A percentile compares a stretch with the other conserved stretches of the same genome.
These are phyloP conservation scores for Tetrastigma voinierianum DNA, from an alignment of 164 flowering plant species.

Conservation along the genomic window DNA sequence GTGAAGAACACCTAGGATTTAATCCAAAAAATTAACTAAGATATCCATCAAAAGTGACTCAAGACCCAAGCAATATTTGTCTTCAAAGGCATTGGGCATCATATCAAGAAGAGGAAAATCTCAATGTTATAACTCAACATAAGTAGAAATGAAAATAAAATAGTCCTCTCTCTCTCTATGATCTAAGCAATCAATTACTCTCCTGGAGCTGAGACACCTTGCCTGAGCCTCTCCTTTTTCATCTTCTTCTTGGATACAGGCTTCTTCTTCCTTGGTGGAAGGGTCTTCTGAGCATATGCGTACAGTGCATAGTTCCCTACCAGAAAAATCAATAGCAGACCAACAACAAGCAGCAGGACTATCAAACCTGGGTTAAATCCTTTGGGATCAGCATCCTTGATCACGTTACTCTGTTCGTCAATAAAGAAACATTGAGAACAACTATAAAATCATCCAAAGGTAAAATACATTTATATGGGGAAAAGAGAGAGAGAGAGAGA, in stretches of 20 bases:
- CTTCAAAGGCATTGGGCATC: no score
- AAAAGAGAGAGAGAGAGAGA: no score
- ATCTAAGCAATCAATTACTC: constrained; percentile 54
- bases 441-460: background rate
- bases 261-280: constrained; percentile 92
- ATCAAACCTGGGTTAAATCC: constrained; percentile 93
- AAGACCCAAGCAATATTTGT: no score
- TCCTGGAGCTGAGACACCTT: constrained; percentile 97
- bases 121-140: no score
- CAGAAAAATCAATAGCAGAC: constrained; percentile 62
- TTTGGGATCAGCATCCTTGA: constrained; percentile 40
- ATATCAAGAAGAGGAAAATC: no score
- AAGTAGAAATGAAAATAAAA: no score
- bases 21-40: no score
- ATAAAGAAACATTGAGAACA: background rate
- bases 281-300: constrained; percentile 80
- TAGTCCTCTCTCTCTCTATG: no score
- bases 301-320: constrained; percentile 78
- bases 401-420: constrained; percentile 31
- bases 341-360: constrained; percentile 75
- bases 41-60: no score
- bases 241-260: constrained; percentile 98
- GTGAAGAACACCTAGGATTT: no score
- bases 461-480: no score
- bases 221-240: constrained; percentile 93